Evolutionary conservation across 495 filamentous ascomycete genomes (phyloP), one percentile per base, ranked within the genome.

Genomic region (Polyplosphaeria fusca): DNA sequence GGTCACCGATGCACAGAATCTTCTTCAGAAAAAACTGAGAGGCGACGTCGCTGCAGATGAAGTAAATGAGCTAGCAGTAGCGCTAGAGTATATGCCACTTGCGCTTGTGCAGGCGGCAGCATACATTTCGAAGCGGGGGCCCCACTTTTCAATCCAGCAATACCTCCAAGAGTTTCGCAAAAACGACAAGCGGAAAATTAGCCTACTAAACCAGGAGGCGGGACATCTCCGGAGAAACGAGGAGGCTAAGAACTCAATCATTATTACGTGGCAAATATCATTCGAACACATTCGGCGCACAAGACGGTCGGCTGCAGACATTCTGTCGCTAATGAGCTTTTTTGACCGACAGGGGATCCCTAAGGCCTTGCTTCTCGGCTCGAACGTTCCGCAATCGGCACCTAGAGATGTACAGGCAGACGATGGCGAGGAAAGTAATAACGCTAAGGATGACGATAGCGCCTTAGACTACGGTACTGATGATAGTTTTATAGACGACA

Each of bases 181-280:
- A 53, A 74, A 61, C 51, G 70, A 76, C 58, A 26, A 58, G 20
- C 67, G 69, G 38, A 72, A 60, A 62, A 58, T 54, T 30, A 70
- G 54, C 55, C 70, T 79, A 25, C 59, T 79, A 5, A 51, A 71
- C 46, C 51, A 67, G 18, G 56, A 76, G 41, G 57, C 26, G 11
- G 69, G 64, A n/a, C 52, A 77, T 0, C 66, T 70, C 42, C 71
- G 72, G 30, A 52, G 75, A 66, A 75, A 79, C 50, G 12, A 39
- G 41, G 60, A 72, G 26, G 71, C 71, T 2, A 63, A 67, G 41
- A 78, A 74, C 16, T 50, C 38, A 1, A 32, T 58, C 9, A 32
- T 77, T 24, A 59, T 67, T 18, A 78, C 73, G n/a, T 78, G 68
- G 74, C 70, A 76, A 46, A 74, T 78, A 42, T 77, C 72, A 39